Evolutionary conservation across 176 grass and related monocot species (phyloP).

Genomic region (Guadua angustifolia): DNA sequence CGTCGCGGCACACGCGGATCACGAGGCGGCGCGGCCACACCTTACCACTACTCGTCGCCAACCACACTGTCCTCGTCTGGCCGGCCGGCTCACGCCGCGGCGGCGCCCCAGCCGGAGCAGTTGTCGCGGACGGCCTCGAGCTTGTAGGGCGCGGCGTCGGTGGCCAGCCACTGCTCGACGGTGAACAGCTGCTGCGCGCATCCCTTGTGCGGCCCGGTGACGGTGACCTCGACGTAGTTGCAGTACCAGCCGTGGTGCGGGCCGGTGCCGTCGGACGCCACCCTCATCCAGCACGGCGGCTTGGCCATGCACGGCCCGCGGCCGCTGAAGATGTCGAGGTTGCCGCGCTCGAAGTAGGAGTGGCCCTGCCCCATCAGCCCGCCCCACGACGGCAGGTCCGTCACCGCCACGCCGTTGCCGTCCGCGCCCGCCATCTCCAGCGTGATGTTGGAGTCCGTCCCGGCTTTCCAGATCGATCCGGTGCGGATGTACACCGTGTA

Average conservation of each 20-base stretch:
- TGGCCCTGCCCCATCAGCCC: slow-evolving; percentile 64
- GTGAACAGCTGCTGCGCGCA: slow-evolving; percentile 77
- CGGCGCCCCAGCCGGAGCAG: slow-evolving; percentile 35
- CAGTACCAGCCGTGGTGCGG: slow-evolving; percentile 92
- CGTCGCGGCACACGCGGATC: background rate
- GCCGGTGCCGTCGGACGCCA: slow-evolving; percentile 74
- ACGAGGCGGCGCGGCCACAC: background rate
- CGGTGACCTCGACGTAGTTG: slow-evolving; percentile 90
- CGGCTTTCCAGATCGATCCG: slow-evolving; percentile 79
- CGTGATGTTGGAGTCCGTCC: slow-evolving; percentile 81
- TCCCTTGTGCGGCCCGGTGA: slow-evolving; percentile 67
- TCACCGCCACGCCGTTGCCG: slow-evolving; percentile 58
- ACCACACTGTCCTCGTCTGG: background rate
- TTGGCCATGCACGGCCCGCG: slow-evolving; percentile 74
- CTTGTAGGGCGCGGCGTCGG: slow-evolving; percentile 62
- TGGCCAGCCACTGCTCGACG: slow-evolving; percentile 95
- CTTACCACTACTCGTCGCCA: background rate
- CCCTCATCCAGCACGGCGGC: slow-evolving; percentile 64
- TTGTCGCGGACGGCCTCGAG: slow-evolving; percentile 58
- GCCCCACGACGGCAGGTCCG: slow-evolving; percentile 77
- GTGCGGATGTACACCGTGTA: slow-evolving; percentile 92
- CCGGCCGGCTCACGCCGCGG: background rate
- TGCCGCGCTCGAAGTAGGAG: slow-evolving; percentile 94
- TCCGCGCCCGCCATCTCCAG: slow-evolving; percentile 55
- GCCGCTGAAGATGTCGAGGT: slow-evolving; percentile 98